Evolutionary conservation across 768 basidiomycete species (phyloP), one percentile per base, ranked within the genome.

Genomic region (Suillus cothurnatus): DNA sequence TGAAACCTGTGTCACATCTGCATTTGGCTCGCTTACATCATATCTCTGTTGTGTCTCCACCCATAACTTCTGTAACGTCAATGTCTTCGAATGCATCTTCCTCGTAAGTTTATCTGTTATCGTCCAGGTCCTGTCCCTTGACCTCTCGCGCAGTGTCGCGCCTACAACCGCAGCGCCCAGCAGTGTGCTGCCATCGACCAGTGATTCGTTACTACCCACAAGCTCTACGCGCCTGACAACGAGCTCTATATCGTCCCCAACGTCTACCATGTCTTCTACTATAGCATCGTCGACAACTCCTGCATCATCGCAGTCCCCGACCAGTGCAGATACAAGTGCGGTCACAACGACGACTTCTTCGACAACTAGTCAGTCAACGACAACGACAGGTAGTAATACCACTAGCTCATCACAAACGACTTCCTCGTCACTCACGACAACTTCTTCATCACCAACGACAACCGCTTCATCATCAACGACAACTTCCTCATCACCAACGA

Each of bases 261-360:
- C 61, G 7, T 64, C 62, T 41, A 50, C n/a, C 4, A 45, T 45
- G 28, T 61, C 68, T 47, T 64, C 66, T 31, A 19, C 49, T 31
- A 21, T 39, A 14, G 17, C 53, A 55, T 53, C 68, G 39, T 47
- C 43, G 60, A 56, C 63, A n/a, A 64, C 77, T 17, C 64, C 70
- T 63, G 34, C 66, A 58, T 45, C 71, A 61, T 52, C 73, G 34
- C 69, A 68, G 49, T 65, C 74, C 50, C 39, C 72, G 62, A 69
- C 71, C 52, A 64, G 14, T 38, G 38, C 52, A 45, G 28, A 17
- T 59, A 26, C 64, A 64, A 32, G 61, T 57, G 28, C 63, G 26
- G 66, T 66, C 63, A 69, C 17, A 19, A 3, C 64, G 41, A 64
- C 76, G n/a, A 61, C 70, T 17, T 65, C 73, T 34, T 56, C 70